Evolutionary conservation across 345 rosid genomes (phyloP).

Genomic region (Populus pruinosa): DNA sequence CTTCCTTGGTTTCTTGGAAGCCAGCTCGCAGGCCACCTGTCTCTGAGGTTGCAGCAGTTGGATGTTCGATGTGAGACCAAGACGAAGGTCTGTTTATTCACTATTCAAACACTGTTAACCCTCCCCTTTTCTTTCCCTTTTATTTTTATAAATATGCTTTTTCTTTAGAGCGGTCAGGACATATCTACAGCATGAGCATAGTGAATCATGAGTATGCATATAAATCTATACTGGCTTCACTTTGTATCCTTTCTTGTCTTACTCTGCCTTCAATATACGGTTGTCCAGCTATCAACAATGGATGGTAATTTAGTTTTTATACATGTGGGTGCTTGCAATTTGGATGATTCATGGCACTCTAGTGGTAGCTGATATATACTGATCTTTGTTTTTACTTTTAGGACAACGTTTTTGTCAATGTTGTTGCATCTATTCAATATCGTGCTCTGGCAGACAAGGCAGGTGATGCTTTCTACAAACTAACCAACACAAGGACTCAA

Average conservation of each 20-base stretch:
- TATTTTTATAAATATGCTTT: neutral
- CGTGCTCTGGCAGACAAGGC: slow-evolving; percentile 23
- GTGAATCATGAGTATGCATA: neutral
- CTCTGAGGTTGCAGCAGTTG: slow-evolving; percentile 42
- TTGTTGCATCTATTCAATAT: slow-evolving; percentile 20
- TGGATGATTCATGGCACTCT: neutral
- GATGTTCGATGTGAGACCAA: slow-evolving; percentile 45
- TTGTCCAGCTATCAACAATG: neutral
- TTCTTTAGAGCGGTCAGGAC: neutral
- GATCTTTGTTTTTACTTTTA: slow-evolving; percentile 4
- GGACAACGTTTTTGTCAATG: slow-evolving; percentile 24
- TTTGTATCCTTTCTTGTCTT: neutral
- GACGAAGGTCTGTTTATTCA: slow-evolving; percentile 29
- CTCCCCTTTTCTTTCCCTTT: neutral
- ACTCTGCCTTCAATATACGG: neutral
- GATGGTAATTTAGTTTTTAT: neutral
- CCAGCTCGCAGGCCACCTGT: slow-evolving; percentile 34
- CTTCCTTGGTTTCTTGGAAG: slow-evolving; percentile 44
- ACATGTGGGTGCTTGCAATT: neutral
- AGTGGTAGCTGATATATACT: neutral
- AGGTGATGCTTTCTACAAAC: slow-evolving; percentile 14
- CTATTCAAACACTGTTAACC: neutral
- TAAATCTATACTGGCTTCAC: neutral
- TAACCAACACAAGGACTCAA: slow-evolving; percentile 15
- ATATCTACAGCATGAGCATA: neutral